Base-by-base conservation (phyloP, 805 yeast species). In the Yarrowia sp. region DNA sequence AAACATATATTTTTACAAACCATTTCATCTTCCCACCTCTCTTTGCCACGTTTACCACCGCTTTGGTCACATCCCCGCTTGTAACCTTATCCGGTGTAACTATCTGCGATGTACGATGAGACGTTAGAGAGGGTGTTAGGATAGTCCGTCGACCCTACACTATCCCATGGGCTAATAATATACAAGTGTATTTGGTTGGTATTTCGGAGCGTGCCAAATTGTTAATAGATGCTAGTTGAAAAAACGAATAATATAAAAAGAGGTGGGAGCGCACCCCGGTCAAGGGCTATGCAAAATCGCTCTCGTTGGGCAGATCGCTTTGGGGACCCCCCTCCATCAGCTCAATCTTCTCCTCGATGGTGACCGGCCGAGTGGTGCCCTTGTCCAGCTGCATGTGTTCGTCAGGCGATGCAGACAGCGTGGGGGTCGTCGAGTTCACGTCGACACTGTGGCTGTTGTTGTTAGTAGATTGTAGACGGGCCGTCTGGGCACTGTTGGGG, bases 271-370 rank as follows among this genome's bases (percentile, higher is more conserved):
- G 14, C 30, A 24, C 30, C 30, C 13, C 17, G 19, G 15, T 13
- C 8, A 39, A 15, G 39, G 19, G 43, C 14, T 9, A 55, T 58
- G 64, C 64, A 58, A 58, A 58, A 42, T 43, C 64, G 40, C 64
- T 58, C 64, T 52, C 58, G 43, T 52, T 52, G 9, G 64, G 64
- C n/a, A 58, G 40, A 43, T 55, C 61, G 50, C 50, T 58, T 33
- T 44, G 55, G n/a, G 66, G 66, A 7, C 55, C 55, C 19, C 55
- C 66, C 36, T 46, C 66, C 66, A 61, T 61, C 19, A 61, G 66
- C 55, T 61, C 66, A 61, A 61, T 61, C 66, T 61, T 61, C 66
- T 61, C 66, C 44, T 61, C 66, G 15, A 61, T 61, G 44, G 66
- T 61, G 30, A 61, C 66, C 10, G 66, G 66, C 9, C 55, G 53